Base-by-base conservation (phyloP, 2,329 filamentous ascomycete genomes). In the Colletotrichum liaoningense region DNA sequence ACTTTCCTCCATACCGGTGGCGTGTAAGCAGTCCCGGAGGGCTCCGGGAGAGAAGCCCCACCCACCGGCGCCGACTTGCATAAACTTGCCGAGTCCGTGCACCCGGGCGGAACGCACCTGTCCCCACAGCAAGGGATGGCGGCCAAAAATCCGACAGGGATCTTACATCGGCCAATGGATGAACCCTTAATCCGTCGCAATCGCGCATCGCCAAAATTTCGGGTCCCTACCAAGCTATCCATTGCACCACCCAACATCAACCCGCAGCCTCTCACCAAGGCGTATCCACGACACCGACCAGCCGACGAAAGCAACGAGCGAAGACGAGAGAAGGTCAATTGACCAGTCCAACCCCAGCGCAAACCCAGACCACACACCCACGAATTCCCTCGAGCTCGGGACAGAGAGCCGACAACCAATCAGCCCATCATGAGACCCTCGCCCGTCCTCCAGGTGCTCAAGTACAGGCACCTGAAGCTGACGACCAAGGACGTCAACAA, bases 401-500 rank as follows among this genome's bases (percentile, higher is more conserved):
- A 8, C n/a, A n/a, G 1, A 28, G 30, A 28, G 42, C 60, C 59
- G 59, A 52, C 8, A 35, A 24, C 49, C 49, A 52, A 5, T 1
- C 46, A 35, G 59, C 58, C 74, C 77, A 85, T 81, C 75, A 94
- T 94, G 91, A 89, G 90, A 82, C 90, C 93, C 69, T 94, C 93
- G 19, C 87, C 90, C 79, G 82, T 86, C 76, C 91, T 97, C 79
- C 88, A 89, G 78, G 86, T 91, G 79, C 85, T 91, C 81, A 89
- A 90, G 71, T 89, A 95, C 79, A 90, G 92, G 83, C 95, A 96
- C 80, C 87, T 95, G 72, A 88, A 89, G 66, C 90, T 99, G 80
- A 98, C 94, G 14, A 97, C 96, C 77, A 99, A 99, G 86, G 93
- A 97, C 84, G 93, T 96, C 81, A 94, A 93, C 82, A 94, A 95